These are phyloP conservation scores for Scheffersomyces amazonensis DNA, from an alignment of 805 yeast genomes.

Conservation along the genomic window DNA sequence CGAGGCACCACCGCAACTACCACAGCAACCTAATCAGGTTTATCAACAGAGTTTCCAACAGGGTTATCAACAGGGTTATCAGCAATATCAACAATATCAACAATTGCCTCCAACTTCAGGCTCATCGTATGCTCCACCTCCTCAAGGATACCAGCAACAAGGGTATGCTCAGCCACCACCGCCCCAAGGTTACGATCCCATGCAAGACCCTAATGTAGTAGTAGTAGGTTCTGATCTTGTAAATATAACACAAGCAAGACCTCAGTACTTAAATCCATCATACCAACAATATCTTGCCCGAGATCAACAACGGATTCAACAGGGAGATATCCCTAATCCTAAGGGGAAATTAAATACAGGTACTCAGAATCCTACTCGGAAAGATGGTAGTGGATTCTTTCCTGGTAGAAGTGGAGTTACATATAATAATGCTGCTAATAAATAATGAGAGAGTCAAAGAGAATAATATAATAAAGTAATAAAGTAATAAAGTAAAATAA, in stretches of 20 bases:
- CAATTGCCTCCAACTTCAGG: not conserved
- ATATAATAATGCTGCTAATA: conserved; percentile 34
- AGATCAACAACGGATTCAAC: conserved; percentile 27
- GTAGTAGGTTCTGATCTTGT: conserved; percentile 28
- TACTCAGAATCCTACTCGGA: conserved; percentile 12
- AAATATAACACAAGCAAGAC: conserved; percentile 36
- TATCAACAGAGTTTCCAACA: conserved; percentile 1
- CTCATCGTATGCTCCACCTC: conserved; percentile 1
- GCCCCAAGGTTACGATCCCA: conserved; percentile 14
- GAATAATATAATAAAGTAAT: not conserved
- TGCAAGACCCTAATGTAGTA: conserved; percentile 23
- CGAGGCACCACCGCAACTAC: conserved; percentile 9
- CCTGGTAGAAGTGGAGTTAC: conserved; percentile 38
- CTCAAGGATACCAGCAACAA: conserved; percentile 1
- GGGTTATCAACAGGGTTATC: conserved; percentile 4
- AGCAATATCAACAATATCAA: conserved; percentile 3
- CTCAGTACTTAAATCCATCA: conserved; percentile 34
- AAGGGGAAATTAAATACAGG: conserved; percentile 36
- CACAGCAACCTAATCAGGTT: not conserved
- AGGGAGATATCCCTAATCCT: conserved; percentile 32
- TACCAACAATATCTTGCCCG: conserved; percentile 29
- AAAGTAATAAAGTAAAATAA: not conserved
- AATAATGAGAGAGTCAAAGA: conserved; percentile 4
- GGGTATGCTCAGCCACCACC: not conserved
- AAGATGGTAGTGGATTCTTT: conserved; percentile 28